Base-by-base conservation (phyloP, 2,329 filamentous ascomycete species). In the Zymoseptoria tritici region DNA sequence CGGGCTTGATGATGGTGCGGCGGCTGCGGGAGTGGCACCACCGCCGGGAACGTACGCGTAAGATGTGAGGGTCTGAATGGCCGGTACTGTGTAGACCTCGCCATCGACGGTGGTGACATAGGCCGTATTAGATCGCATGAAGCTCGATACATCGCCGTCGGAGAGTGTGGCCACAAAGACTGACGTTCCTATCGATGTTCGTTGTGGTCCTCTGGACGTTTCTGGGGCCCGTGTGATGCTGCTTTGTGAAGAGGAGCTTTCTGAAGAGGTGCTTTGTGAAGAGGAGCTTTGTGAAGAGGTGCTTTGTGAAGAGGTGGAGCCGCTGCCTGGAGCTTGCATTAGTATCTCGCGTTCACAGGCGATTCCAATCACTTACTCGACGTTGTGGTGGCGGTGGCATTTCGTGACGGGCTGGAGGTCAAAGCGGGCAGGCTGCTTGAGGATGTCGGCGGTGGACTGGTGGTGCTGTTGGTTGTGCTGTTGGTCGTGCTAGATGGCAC, bases 41-140 rank as follows among this genome's bases (percentile, higher is more conserved):
- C 29, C 36, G 36, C 36, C 36, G 36, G 36, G 36, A 46, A 46
- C 36, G 16, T 46, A 46, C 16, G 36, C 36, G 13, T 46, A 46
- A 2, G 36, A 46, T 46, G 36, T 46, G 36, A 46, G 36, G 16
- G 16, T 57, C 11, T 57, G 58, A 26, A 60, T 52, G 2, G 55
- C 60, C 7, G 65, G 55, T n/a, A 72, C 62, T 4, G 68, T 71
- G 36, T 66, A 60, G 1, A 57, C 49, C 20, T 65, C 56, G 19
- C 68, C 69, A 55, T 67, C 62, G 4, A 57, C 49, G 11, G 69
- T 70, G 5, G 70, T 72, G 9, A 62, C 63, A 54, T 68, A 71
- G 11, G 65, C 52, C 7, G 57, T 49, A 55, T 58, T 57, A 21
- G 62, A 63, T 19, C 62, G 61, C 1, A 67, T 65, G 26, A 72